A percentile compares a stretch with the other conserved stretches of the same genome.
phyloP scores from a whole-genome alignment of 192 early-diverging fungal species.

The Haplosporangium gracile region DNA sequence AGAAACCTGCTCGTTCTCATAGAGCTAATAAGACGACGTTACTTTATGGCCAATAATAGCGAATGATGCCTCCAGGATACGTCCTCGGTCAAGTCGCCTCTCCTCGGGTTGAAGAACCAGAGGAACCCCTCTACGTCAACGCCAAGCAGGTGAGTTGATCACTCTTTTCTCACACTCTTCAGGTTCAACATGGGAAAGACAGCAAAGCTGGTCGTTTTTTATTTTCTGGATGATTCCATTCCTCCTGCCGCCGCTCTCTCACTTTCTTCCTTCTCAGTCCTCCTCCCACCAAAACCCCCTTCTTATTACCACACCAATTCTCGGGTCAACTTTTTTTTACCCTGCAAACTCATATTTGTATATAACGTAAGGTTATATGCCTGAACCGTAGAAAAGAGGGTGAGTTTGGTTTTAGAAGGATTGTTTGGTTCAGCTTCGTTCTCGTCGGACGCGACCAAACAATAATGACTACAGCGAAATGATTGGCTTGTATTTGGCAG shows the following conservation, averaged over 20 bases:
- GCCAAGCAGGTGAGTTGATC: slow-evolving; percentile 75
- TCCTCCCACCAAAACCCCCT: background rate
- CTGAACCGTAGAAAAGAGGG: background rate
- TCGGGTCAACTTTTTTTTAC: background rate
- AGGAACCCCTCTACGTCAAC: slow-evolving; percentile 95
- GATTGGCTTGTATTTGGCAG: slow-evolving; percentile 50
- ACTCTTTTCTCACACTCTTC: background rate
- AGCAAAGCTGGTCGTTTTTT: background rate
- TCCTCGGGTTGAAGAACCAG: slow-evolving; percentile 46
- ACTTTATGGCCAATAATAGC: slow-evolving; percentile 6
- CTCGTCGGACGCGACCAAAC: slow-evolving; percentile 43
- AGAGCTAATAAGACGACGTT: background rate
- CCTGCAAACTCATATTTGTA: no score
- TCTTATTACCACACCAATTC: background rate
- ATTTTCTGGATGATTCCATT: background rate
- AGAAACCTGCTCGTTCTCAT: background rate
- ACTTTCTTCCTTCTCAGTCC: background rate
- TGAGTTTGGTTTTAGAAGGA: background rate
- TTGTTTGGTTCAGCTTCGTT: slow-evolving; percentile 37
- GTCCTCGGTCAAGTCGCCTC: slow-evolving; percentile 42
- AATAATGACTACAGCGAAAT: slow-evolving; percentile 49
- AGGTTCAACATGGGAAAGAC: background rate
- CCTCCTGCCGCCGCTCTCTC: background rate
- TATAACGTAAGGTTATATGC: background rate
- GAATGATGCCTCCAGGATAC: slow-evolving; percentile 46